Evolutionary conservation across 176 grass and related monocot species (phyloP).

Genomic region (Avena atlantica): DNA sequence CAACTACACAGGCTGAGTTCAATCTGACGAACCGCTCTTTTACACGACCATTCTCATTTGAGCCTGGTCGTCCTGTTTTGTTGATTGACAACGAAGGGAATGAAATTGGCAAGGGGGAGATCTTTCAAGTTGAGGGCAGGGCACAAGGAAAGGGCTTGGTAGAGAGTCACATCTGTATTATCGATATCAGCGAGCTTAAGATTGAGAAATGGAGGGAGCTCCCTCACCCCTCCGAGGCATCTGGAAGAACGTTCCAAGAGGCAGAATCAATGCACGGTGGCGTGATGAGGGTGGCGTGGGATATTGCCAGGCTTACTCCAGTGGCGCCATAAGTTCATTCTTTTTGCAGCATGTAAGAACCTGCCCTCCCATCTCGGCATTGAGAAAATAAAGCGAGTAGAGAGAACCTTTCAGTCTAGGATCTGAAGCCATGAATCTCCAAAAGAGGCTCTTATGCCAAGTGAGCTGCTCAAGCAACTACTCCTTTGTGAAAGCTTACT

Average conservation of each 20-base stretch:
- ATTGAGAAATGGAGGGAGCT: conserved; percentile 77
- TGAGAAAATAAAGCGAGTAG: background rate
- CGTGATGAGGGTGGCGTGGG: conserved; percentile 77
- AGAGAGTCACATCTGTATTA: conserved; percentile 43
- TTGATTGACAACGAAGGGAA: conserved; percentile 72
- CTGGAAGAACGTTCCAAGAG: conserved; percentile 58
- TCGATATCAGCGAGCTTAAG: conserved; percentile 76
- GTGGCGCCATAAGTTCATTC: background rate
- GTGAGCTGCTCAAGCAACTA: conserved; percentile 18
- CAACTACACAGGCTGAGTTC: conserved; percentile 34
- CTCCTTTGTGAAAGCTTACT: conserved; percentile 5
- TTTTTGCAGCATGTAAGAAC: background rate
- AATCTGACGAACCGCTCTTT: conserved; percentile 42
- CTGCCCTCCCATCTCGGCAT: background rate
- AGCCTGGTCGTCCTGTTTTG: conserved; percentile 54
- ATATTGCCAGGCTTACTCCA: conserved; percentile 52
- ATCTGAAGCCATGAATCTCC: background rate
- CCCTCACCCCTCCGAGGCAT: conserved; percentile 70
- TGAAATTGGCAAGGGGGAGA: conserved; percentile 66
- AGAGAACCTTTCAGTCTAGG: conserved; percentile 6
- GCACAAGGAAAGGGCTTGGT: conserved; percentile 53
- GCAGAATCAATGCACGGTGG: conserved; percentile 59
- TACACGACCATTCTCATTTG: conserved; percentile 51
- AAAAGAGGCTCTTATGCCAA: background rate
- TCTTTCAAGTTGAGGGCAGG: conserved; percentile 63